phyloP scores from a whole-genome alignment of 192 early-diverging fungal species.

The Coemansia nantahalensis region DNA sequence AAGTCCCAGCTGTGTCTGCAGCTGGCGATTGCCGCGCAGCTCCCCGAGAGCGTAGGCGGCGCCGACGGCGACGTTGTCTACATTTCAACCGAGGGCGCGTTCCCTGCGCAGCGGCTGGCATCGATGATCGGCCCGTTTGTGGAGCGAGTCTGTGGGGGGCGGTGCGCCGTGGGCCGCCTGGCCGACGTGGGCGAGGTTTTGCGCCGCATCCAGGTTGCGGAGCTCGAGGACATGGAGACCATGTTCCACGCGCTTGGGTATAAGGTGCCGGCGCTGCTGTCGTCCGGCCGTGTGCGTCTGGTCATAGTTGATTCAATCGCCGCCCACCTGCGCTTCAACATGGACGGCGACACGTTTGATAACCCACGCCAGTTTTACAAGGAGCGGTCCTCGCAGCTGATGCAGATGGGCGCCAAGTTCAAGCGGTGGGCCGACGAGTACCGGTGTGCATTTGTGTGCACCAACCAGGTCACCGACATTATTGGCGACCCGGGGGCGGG shows the following conservation, averaged over 20 bases:
- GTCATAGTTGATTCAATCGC: slow-evolving; percentile 87
- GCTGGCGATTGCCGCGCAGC: slow-evolving; percentile 67
- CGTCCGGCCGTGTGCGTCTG: slow-evolving; percentile 57
- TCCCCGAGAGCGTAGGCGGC: slow-evolving; percentile 57
- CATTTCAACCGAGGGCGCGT: slow-evolving; percentile 69
- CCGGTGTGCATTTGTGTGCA: slow-evolving; percentile 66
- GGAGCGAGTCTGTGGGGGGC: slow-evolving; percentile 11
- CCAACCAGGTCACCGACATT: slow-evolving; percentile 78
- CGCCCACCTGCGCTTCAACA: slow-evolving; percentile 57
- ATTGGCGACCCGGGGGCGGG: not conserved
- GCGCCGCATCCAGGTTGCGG: slow-evolving; percentile 63
- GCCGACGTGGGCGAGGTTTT: slow-evolving; percentile 8
- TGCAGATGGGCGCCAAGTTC: slow-evolving; percentile 60
- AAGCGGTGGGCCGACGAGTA: slow-evolving; percentile 63
- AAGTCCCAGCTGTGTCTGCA: slow-evolving; percentile 90
- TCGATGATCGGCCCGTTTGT: slow-evolving; percentile 46
- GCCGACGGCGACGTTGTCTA: slow-evolving; percentile 64
- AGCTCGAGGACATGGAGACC: slow-evolving; percentile 66
- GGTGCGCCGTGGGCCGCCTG: slow-evolving; percentile 4
- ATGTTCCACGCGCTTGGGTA: slow-evolving; percentile 72
- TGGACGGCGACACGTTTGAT: slow-evolving; percentile 3
- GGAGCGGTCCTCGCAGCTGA: slow-evolving; percentile 54
- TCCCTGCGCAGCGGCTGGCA: slow-evolving; percentile 61
- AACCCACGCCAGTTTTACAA: slow-evolving; percentile 18
- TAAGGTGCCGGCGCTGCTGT: slow-evolving; percentile 66